Base-by-base conservation (phyloP, 2,329 filamentous ascomycete genomes). In the Chaetomium sp. region DNA sequence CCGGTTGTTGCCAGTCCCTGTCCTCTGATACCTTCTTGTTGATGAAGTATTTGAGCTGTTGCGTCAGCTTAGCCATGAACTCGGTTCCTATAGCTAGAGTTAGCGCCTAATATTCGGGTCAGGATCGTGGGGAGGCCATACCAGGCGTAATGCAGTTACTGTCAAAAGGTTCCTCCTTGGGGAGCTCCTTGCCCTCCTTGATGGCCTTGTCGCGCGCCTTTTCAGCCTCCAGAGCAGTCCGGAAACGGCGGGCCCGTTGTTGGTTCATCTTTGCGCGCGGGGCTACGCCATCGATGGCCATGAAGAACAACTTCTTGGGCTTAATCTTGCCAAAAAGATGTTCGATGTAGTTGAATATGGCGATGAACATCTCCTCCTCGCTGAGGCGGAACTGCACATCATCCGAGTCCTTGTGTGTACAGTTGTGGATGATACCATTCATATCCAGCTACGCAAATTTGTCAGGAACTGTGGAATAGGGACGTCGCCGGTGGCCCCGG, bases 401-500 rank as follows among this genome's bases (percentile, higher is more conserved):
- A 75, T 96, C 93, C 27, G 92, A 90, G 79, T 99, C 94, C 75
- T 95, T 97, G 80, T 99, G 95, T 63, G 95, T 99, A 78, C 95
- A 99, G 78, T 99, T 99, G 79, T 99, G 94, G 74, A 99, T 99
- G 77, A 99, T 99, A 71, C 95, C 95, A 79, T 99, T 99, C 95
- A 99, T 99, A 75, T 96, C 92, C 72, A 96, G 83, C 87, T 90
- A 76, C 29, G 61, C 47, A 65, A 38, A 60, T 63, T 35, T 57
- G 72, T 72, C 72, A 74, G 81, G 51, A 80, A 74, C 71, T 74
- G 57, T 16, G 72, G 62, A 35, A 63, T 42, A 71, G 73, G 66
- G 73, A 72, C 66, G 64, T 7, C 9, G 57, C 64, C 47, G 16
- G 54, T 57, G 55, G 31, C 45, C 7, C 54, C 45, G 49, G 12